A percentile compares a stretch with the other conserved stretches of the same genome.
Evolutionary conservation across 495 filamentous ascomycete species (phyloP).

Genomic region (Saxophila tyrrhenica): DNA sequence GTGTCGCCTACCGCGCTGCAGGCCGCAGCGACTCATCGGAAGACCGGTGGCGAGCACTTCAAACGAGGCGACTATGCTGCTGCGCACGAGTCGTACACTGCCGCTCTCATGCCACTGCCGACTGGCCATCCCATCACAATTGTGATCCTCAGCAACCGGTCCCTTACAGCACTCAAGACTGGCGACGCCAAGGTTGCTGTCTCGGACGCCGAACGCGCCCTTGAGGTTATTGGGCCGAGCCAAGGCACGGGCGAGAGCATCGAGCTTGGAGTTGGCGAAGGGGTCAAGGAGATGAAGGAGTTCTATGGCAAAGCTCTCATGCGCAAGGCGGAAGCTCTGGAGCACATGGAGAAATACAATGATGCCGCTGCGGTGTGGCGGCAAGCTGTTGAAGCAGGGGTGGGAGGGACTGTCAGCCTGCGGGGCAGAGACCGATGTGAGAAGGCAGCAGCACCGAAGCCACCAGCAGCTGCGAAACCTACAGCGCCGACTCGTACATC

Average conservation of each 20-base stretch:
- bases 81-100: conserved; percentile 71
- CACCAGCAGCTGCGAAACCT: not conserved
- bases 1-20: conserved; percentile 56
- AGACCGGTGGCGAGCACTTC: conserved; percentile 73
- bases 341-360: conserved; percentile 87
- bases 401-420: conserved; percentile 71
- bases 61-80: conserved; percentile 85
- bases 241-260: conserved; percentile 72
- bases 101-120: conserved; percentile 63
- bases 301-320: conserved; percentile 86
- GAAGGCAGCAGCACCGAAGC: conserved; percentile 51
- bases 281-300: conserved; percentile 77
- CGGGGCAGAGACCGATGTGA: conserved; percentile 86
- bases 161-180: conserved; percentile 76
- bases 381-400: conserved; percentile 66
- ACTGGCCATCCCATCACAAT: conserved; percentile 74
- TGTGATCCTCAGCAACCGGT: conserved; percentile 79
- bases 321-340: conserved; percentile 88
- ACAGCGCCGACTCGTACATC: conserved; percentile 6
- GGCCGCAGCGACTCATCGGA: conserved; percentile 61
- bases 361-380: conserved; percentile 76
- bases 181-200: conserved; percentile 81
- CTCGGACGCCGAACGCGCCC: conserved; percentile 65
- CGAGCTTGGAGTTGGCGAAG: conserved; percentile 49
- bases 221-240: conserved; percentile 67